phyloP scores from a whole-genome alignment of 2,329 filamentous ascomycete genomes.

The Penicillium psychrosexuale region DNA sequence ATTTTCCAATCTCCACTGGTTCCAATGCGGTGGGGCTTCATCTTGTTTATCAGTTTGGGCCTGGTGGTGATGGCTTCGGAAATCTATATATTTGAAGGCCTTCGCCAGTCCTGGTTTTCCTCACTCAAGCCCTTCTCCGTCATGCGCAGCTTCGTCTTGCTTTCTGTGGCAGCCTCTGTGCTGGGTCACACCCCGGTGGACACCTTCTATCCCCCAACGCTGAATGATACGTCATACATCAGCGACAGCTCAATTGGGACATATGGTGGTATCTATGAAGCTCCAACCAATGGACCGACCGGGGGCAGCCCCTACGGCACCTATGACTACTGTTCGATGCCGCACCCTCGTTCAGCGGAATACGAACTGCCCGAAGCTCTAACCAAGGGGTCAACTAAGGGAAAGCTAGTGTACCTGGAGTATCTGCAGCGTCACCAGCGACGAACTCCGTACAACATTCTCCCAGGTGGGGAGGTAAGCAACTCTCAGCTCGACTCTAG shows the following conservation, averaged over 20 bases:
- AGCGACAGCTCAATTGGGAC: constrained; percentile 35
- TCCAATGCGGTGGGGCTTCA: neutral
- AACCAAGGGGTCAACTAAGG: constrained; percentile 25
- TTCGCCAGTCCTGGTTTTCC: neutral
- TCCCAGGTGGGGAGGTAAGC: constrained; percentile 38
- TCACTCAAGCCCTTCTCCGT: neutral
- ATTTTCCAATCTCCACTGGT: constrained; percentile 1
- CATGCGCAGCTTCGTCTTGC: constrained; percentile 11
- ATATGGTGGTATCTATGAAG: constrained; percentile 38
- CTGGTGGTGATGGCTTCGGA: neutral
- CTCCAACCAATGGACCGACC: constrained; percentile 23
- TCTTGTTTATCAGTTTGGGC: neutral
- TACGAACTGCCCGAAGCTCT: constrained; percentile 33
- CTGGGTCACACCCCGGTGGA: constrained; percentile 16
- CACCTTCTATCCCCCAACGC: constrained; percentile 36
- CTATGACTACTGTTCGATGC: constrained; percentile 43
- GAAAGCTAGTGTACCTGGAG: constrained; percentile 37
- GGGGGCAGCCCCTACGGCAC: constrained; percentile 26
- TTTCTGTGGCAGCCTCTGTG: constrained; percentile 7
- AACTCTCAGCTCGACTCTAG: neutral
- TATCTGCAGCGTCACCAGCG: constrained; percentile 42
- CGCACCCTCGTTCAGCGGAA: constrained; percentile 35
- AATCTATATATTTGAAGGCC: neutral
- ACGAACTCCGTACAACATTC: constrained; percentile 40
- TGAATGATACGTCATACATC: constrained; percentile 40